Base-by-base conservation (phyloP, 2,329 filamentous ascomycete genomes). In the Dryadomyces quercivorus region DNA sequence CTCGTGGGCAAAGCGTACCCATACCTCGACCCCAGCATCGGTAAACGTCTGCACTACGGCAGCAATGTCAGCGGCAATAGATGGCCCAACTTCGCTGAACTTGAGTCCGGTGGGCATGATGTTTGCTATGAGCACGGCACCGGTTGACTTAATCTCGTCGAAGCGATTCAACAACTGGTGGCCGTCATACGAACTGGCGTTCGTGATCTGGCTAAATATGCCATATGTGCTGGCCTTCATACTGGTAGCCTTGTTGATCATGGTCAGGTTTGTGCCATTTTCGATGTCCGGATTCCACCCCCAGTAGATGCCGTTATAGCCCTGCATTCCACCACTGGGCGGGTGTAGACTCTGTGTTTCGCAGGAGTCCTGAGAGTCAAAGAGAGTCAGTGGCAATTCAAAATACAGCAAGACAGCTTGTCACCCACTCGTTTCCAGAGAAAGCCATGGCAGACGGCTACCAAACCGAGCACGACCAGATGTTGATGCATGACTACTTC, bases 291-390 rank as follows among this genome's bases (percentile, higher is more conserved):
- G 49, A 15, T 51, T 51, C 49, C 49, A 51, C 3, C 49, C 49
- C 49, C 49, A 51, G 38, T 51, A 51, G 21, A 51, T 51, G 2
- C 49, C 49, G 16, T 51, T 51, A 18, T 51, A 43, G 13, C 49
- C 49, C n/a, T 51, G 49, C 49, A 51, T 51, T 13, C 49, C 49
- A 43, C 49, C 49, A n/a, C 42, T 36, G 2, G 49, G 49, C 7
- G 49, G 49, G 15, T 51, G 49, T 20, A 51, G 36, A 18, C 26
- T 21, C n/a, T 34, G 20, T n/a, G 49, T 51, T n/a, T 18, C 16
- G 16, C 38, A 42, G 15, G 21, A 26, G 9, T 43, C 38, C 49
- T 43, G 20, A 5, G 36, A 21, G n/a, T 10, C 13, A 20, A n/a
- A 45, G n/a, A 45, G n/a, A 45, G 18, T 16, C 13, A 45, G 18